These are phyloP conservation scores for Arabis hirsuta DNA, from an alignment of 345 rosid genomes.

Conservation along the genomic window DNA sequence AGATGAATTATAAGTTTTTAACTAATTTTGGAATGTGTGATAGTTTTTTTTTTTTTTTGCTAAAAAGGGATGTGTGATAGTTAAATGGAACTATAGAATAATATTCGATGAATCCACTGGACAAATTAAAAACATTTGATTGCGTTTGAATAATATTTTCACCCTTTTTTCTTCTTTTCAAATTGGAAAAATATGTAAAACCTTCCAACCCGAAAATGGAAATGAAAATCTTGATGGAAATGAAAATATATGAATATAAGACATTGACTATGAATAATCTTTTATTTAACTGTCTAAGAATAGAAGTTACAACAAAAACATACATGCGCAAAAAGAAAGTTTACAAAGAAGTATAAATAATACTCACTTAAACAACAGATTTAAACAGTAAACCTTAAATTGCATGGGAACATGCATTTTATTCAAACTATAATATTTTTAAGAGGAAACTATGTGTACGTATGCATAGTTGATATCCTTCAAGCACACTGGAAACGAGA, in stretches of 20 bases:
- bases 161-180: neutral
- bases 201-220: neutral
- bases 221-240: neutral
- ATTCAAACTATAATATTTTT: no score
- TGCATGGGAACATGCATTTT: neutral
- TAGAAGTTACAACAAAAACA: slow-evolving; percentile 3
- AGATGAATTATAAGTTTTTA: no score
- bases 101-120: no score
- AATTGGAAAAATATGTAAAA: neutral
- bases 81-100: no score
- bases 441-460: no score
- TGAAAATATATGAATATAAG: neutral
- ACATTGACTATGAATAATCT: neutral
- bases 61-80: no score
- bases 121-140: no score
- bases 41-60: no score
- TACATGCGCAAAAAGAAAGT: neutral
- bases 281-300: neutral
- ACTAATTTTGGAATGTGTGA: no score
- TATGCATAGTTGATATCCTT: neutral
- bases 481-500: slow-evolving; percentile 51
- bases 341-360: neutral
- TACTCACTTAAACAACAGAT: neutral
- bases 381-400: neutral
- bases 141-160: no score